Conservation (phyloP, 2,329 filamentous ascomycete species). For the Colletotrichum liaoningense region DNA sequence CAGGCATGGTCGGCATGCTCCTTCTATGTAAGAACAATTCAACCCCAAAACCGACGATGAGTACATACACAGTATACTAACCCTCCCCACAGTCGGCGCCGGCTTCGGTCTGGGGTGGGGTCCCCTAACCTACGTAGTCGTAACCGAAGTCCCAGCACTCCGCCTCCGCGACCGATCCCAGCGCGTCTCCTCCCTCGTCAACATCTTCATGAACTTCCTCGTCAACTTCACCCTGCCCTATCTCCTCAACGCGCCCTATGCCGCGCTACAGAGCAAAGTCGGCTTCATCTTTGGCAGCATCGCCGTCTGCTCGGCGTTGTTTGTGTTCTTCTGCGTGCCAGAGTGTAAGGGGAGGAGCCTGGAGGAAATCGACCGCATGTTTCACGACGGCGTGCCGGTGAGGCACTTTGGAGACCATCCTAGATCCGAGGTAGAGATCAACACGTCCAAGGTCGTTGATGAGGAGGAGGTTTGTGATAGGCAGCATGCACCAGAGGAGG, state of each 20-base stretch:
- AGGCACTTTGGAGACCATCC: conserved; percentile 38
- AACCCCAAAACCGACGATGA: too few species aligned
- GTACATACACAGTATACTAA: too few species aligned
- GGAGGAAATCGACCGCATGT: conserved; percentile 41
- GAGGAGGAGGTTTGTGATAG: conserved; percentile 15
- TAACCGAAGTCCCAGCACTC: conserved; percentile 46
- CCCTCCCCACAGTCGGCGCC: conserved; percentile 30
- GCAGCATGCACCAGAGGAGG: neutral
- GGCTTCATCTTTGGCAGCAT: conserved; percentile 38
- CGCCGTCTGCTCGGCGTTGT: conserved; percentile 33
- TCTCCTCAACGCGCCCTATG: conserved; percentile 35
- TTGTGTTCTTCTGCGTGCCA: conserved; percentile 36
- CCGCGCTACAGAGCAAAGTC: conserved; percentile 32
- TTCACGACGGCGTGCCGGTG: conserved; percentile 36
- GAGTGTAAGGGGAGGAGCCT: conserved; percentile 41
- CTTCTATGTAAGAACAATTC: conserved; percentile 38
- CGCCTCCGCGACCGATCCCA: conserved; percentile 26
- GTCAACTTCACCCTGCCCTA: conserved; percentile 39
- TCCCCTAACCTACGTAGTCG: conserved; percentile 48
- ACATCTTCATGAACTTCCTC: conserved; percentile 37
- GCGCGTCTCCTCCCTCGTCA: conserved; percentile 34
- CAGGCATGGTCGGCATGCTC: conserved; percentile 47
- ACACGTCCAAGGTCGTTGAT: neutral
- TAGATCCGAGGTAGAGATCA: neutral
- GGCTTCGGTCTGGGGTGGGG: conserved; percentile 49